Evolutionary conservation across 176 grass and related monocot genomes (phyloP), one percentile per base, ranked within the genome.

Genomic region (Rhipidocladum racemiflorum): DNA sequence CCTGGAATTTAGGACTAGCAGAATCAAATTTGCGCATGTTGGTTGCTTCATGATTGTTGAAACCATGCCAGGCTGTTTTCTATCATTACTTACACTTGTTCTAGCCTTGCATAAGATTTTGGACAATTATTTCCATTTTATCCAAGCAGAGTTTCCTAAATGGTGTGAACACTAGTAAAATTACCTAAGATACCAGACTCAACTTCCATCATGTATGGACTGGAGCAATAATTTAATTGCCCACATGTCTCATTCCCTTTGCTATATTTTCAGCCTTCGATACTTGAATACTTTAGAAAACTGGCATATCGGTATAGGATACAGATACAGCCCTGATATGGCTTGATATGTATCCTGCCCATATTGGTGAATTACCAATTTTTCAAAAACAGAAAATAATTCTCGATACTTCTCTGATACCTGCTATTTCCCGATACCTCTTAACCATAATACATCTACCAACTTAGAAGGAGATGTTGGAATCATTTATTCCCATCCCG

Each of bases 191-290:
- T 85, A 49, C 16, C 55, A 78, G 6, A 62, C 11, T 29, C 51
- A 61, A 78, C 42, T 29, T 71, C 4, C 32, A 40, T 25, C 8
- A 27, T 27, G n/a, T 24, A 71, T 61, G 16, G 54, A 42, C 11
- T 67, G 61, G 18, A 56, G 49, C 27, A 68, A 76, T 75, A 75
- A 66, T 66, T 54, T 45, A 65, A 56, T 38, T 42, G 17, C 18
- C 53, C 13, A 35, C 61, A 24, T 64, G 38, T 40, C n/a, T 42
- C 27, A 59, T 43, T 29, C 25, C 34, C 25, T 64, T 74, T 29
- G 15, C 56, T 83, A 73, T 73, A 39, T 83, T 83, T 45, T 70
- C 18, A 59, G 35, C n/a, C n/a, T n/a, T n/a, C n/a, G n/a, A n/a
- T n/a, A n/a, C n/a, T n/a, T n/a, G n/a, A n/a, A 34, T 34, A 3